Percentiles rank a stretch among this genome's conserved stretches.
Conservation (phyloP, 225 moss, liverwort and hornwort genomes). For the Pseudisothecium myosuroides region DNA sequence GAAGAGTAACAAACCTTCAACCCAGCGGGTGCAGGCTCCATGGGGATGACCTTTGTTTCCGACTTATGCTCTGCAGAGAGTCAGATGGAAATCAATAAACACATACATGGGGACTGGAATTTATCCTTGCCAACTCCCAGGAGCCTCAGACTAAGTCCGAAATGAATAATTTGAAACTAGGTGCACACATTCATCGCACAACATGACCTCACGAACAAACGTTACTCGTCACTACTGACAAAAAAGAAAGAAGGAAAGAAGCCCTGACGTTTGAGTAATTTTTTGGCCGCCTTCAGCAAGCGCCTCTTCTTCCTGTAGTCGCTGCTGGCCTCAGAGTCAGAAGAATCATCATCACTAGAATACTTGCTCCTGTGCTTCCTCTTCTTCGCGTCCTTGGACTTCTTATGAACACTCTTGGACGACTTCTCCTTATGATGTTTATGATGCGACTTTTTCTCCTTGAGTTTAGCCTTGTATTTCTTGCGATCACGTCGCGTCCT, state of each 20-base stretch:
- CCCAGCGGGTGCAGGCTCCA: constrained; percentile 38
- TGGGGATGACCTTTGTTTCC: constrained; percentile 11
- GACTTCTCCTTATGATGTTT: constrained; percentile 25
- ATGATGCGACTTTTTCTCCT: constrained; percentile 21
- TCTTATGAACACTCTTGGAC: constrained; percentile 25
- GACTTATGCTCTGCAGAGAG: constrained; percentile 36
- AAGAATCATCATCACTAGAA: constrained; percentile 24
- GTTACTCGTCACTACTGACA: not conserved
- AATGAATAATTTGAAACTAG: not conserved
- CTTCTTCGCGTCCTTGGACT: constrained; percentile 23
- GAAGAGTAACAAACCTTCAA: constrained; percentile 15
- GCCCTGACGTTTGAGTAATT: constrained; percentile 36
- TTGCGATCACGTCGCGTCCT: constrained; percentile 39
- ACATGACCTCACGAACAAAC: not conserved
- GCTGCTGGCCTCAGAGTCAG: constrained; percentile 32
- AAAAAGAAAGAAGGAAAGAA: not conserved
- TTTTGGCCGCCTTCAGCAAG: constrained; percentile 62
- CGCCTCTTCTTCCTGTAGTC: constrained; percentile 53
- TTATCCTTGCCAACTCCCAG: not conserved
- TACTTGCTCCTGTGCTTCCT: constrained; percentile 34
- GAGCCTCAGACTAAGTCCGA: not conserved
- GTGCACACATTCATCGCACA: not conserved
- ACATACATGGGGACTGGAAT: not conserved
- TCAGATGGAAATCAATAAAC: not conserved
- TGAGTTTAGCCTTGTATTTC: constrained; percentile 26